Base-by-base conservation (phyloP, 2,329 filamentous ascomycete genomes). In the Colletotrichum limetticola region DNA sequence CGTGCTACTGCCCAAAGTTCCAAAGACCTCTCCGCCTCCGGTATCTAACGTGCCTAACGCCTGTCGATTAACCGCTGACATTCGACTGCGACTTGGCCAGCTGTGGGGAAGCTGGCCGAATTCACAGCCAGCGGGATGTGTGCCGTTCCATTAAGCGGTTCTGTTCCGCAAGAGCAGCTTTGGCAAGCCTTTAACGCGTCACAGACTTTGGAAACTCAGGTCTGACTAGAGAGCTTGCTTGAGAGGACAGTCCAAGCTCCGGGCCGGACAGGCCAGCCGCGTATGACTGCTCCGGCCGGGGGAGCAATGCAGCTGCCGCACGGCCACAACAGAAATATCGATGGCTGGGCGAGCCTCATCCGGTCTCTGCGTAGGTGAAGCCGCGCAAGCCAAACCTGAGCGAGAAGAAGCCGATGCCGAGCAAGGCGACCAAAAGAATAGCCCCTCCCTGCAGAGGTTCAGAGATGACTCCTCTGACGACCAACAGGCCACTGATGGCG, bases 371-470 rank as follows among this genome's bases (percentile, higher is more conserved):
- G 30, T 68, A 63, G 24, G 55, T 64, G 62, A 75, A 72, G 65
- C 75, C 76, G 56, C 75, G 76, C 71, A 71, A 70, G 72, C 76
- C 74, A 66, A 78, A 76, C 63, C 68, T 77, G 57, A 76, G 70
- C 46, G 55, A 75, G 70, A 79, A 77, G 19, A 76, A 71, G 66
- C 67, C 78, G 66, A 80, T 68, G 69, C 78, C 77, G 14, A 78
- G 71, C 11, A 76, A 58, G 68, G 76, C 76, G 74, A 78, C 78
- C 60, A 76, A 76, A 63, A 80, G 30, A 61, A 81, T 78, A 57
- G 74, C 70, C 53, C 78, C 77, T 68, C 76, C 77, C 73, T 79
- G 79, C 60, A 78, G 74, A 63, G 77, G 78, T 74, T 77, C 76
- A 67, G 74, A 76, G 37, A 78, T 74, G 53, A 75, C 67, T 72